These are phyloP conservation scores for Thuidium tamariscinum DNA, from an alignment of 225 moss, liverwort and hornwort genomes.

Conservation along the genomic window DNA sequence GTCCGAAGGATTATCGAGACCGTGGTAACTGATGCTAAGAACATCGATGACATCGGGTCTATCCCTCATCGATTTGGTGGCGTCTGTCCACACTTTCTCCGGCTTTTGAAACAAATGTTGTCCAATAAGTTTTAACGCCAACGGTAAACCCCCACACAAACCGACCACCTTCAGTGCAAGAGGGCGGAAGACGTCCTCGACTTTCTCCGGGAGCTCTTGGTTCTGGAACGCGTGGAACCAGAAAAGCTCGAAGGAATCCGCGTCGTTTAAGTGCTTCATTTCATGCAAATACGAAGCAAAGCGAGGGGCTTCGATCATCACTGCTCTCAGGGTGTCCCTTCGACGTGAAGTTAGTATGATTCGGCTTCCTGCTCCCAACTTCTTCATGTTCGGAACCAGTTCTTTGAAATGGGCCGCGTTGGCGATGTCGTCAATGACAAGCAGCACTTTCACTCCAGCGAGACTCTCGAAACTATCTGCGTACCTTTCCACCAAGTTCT, in stretches of 20 bases:
- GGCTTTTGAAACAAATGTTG: background rate
- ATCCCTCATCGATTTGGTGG: background rate
- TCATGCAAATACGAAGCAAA: background rate
- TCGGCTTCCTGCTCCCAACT: conserved; percentile 10
- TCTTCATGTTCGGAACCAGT: conserved; percentile 8
- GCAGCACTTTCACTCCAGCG: background rate
- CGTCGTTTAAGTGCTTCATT: background rate
- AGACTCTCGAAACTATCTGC: background rate
- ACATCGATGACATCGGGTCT: background rate
- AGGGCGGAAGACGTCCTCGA: background rate
- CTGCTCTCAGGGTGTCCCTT: background rate
- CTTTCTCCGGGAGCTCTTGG: background rate
- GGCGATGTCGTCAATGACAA: conserved; percentile 19
- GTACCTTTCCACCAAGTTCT: background rate
- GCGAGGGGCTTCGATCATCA: background rate
- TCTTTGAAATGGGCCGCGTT: background rate
- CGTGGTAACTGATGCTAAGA: conserved; percentile 19
- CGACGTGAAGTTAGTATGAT: conserved; percentile 8
- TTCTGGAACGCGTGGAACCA: conserved; percentile 2
- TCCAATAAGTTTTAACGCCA: conserved; percentile 15
- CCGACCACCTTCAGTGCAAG: background rate
- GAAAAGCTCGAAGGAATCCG: background rate
- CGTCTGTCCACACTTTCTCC: background rate
- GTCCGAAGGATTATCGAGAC: background rate
- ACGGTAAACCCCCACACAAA: conserved; percentile 7